These are phyloP conservation scores for Camellia japonica DNA, from an alignment of 148 eudicot genomes.

Conservation along the genomic window DNA sequence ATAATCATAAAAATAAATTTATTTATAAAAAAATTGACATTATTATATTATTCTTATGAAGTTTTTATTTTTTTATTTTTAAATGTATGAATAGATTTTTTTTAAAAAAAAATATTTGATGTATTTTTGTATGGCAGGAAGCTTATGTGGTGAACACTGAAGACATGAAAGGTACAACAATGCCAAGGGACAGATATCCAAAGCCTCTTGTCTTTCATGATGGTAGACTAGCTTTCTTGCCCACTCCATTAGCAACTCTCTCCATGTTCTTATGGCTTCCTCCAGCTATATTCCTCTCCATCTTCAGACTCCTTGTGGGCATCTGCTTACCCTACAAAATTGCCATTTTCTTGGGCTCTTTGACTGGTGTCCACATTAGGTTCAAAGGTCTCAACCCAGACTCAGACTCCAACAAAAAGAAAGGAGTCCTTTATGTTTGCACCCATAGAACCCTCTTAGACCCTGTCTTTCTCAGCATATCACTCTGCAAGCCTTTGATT, in stretches of 20 bases:
- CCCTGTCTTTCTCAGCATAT: slow-evolving; percentile 57
- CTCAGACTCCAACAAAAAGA: slow-evolving; percentile 8
- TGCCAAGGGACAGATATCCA: slow-evolving; percentile 77
- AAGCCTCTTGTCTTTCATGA: slow-evolving; percentile 88
- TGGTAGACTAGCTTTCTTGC: slow-evolving; percentile 81
- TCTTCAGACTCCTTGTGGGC: slow-evolving; percentile 56
- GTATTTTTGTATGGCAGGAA: slow-evolving; percentile 46
- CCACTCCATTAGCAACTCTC: slow-evolving; percentile 71
- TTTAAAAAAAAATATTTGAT: background rate
- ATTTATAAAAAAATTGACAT: too few relatives aligned
- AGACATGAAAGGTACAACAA: slow-evolving; percentile 26
- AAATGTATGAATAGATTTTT: too few relatives aligned
- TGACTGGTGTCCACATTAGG: slow-evolving; percentile 48
- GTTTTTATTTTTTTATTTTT: too few relatives aligned
- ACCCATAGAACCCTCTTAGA: slow-evolving; percentile 77
- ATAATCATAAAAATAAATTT: too few relatives aligned
- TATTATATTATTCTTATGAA: too few relatives aligned
- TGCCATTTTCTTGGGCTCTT: slow-evolving; percentile 34
- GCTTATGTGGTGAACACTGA: slow-evolving; percentile 63
- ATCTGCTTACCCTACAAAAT: slow-evolving; percentile 50
- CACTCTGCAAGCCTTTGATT: slow-evolving; percentile 52
- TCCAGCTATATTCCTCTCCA: slow-evolving; percentile 46
- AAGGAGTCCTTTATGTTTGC: slow-evolving; percentile 57
- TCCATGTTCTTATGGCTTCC: slow-evolving; percentile 82
- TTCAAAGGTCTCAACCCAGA: slow-evolving; percentile 28